phyloP scores from a whole-genome alignment of 139 green algal species.

The Ettlia oleoabundans region DNA sequence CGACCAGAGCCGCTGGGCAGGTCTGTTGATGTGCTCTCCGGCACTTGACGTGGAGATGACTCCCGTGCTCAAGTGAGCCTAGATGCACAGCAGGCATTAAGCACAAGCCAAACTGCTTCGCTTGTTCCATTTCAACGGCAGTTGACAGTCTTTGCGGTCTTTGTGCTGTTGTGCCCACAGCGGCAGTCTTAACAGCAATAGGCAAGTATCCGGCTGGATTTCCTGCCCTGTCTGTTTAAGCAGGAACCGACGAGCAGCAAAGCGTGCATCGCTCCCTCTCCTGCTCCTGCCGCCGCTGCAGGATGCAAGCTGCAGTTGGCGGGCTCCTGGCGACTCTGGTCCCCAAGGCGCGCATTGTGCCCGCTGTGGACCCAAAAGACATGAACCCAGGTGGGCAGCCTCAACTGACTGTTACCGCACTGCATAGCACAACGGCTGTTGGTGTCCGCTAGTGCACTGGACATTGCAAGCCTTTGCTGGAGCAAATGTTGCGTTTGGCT shows the following conservation, averaged over 20 bases:
- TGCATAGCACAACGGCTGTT: neutral
- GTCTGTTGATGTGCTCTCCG: conserved; percentile 70
- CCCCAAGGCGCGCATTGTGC: conserved; percentile 66
- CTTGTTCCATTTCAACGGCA: too few species aligned
- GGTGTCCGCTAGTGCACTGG: neutral
- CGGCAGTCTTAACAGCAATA: too few species aligned
- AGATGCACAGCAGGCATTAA: neutral
- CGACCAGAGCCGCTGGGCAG: conserved; percentile 54
- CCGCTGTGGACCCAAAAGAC: conserved; percentile 65
- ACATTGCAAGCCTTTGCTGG: too few species aligned
- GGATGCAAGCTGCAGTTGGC: conserved; percentile 69
- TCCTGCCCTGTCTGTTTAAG: too few species aligned
- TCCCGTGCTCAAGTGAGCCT: conserved; percentile 54
- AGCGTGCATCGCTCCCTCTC: neutral
- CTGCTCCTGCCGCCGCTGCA: conserved; percentile 13
- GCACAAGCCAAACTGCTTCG: neutral
- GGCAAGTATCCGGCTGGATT: too few species aligned
- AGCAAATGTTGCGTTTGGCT: too few species aligned
- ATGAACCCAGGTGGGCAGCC: conserved; percentile 55
- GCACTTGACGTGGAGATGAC: conserved; percentile 81
- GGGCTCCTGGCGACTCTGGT: conserved; percentile 59
- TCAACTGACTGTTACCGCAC: neutral
- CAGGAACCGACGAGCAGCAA: too few species aligned
- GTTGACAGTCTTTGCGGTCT: too few species aligned
- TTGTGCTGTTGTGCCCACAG: too few species aligned